These are phyloP conservation scores for Coriaria nepalensis DNA, from an alignment of 306 rosid genomes.

Conservation along the genomic window DNA sequence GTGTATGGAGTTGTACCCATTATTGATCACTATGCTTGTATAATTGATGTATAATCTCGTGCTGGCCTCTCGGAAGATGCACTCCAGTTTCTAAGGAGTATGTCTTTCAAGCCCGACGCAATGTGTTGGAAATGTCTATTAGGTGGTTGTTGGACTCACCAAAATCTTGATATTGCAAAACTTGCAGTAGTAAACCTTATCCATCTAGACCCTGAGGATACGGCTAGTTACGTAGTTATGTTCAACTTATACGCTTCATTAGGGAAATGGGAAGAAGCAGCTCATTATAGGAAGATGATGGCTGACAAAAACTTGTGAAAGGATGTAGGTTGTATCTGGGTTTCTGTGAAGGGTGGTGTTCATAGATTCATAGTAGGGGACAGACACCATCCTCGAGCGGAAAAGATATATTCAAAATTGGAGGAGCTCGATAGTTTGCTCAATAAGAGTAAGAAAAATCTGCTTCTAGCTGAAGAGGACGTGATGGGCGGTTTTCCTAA, in stretches of 20 bases:
- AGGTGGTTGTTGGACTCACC: slow-evolving; percentile 53
- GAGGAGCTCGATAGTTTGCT: slow-evolving; percentile 21
- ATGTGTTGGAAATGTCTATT: slow-evolving; percentile 53
- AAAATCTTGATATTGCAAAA: slow-evolving; percentile 34
- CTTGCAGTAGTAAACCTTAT: slow-evolving; percentile 35
- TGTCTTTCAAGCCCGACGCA: slow-evolving; percentile 36
- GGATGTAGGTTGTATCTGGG: slow-evolving; percentile 49
- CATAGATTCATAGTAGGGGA: slow-evolving; percentile 47
- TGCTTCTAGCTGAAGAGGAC: slow-evolving; percentile 30
- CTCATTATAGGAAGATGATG: slow-evolving; percentile 37
- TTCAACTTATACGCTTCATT: slow-evolving; percentile 35
- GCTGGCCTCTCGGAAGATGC: slow-evolving; percentile 40
- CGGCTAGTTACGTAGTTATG: slow-evolving; percentile 41
- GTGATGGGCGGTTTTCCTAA: slow-evolving; percentile 21
- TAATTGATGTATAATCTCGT: slow-evolving; percentile 48
- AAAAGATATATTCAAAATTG: slow-evolving; percentile 33
- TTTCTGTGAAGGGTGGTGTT: slow-evolving; percentile 30
- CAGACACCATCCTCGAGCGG: slow-evolving; percentile 44
- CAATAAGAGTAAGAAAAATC: slow-evolving; percentile 14
- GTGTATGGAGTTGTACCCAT: slow-evolving; percentile 29
- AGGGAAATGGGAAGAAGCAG: slow-evolving; percentile 52
- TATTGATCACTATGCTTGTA: slow-evolving; percentile 42
- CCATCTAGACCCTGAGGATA: slow-evolving; percentile 30
- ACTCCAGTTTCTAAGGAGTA: slow-evolving; percentile 28
- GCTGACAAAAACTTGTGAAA: slow-evolving; percentile 35